A percentile compares a stretch with the other conserved stretches of the same genome.
These are phyloP conservation scores for Smithsoniella earleae DNA, from an alignment of 163 green algal genomes.

Conservation along the genomic window DNA sequence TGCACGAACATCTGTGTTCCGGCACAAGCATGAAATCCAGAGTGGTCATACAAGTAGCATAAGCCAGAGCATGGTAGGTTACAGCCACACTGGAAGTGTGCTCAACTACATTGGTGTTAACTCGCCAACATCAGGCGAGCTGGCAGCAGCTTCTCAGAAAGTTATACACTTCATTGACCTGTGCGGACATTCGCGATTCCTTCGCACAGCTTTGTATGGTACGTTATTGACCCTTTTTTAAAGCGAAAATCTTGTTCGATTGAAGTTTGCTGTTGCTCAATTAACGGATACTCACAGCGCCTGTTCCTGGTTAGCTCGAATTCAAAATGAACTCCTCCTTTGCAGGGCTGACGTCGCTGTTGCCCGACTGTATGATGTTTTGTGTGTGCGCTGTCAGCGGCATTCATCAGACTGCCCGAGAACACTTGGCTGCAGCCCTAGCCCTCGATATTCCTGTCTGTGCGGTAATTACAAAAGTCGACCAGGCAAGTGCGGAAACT, in stretches of 20 bases:
- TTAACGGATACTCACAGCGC: background rate
- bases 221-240: background rate
- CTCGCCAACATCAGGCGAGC: slow-evolving; percentile 39
- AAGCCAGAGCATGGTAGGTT: slow-evolving; percentile 46
- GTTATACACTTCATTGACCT: slow-evolving; percentile 77
- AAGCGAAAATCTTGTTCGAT: background rate
- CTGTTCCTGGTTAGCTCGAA: background rate
- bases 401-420: slow-evolving; percentile 45
- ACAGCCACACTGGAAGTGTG: slow-evolving; percentile 43
- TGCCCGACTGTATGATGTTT: slow-evolving; percentile 70
- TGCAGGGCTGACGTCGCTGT: slow-evolving; percentile 59
- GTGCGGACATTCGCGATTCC: slow-evolving; percentile 63
- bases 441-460: slow-evolving; percentile 59
- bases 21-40: slow-evolving; percentile 84
- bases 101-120: slow-evolving; percentile 68
- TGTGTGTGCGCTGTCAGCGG: slow-evolving; percentile 49
- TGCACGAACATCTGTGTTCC: slow-evolving; percentile 65
- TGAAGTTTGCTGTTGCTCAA: background rate
- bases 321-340: background rate
- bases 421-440: slow-evolving; percentile 69
- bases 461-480: slow-evolving; percentile 55
- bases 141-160: slow-evolving; percentile 39
- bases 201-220: slow-evolving; percentile 73
- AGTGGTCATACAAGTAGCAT: slow-evolving; percentile 66
- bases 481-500: slow-evolving; percentile 10